Evolutionary conservation across 2,329 filamentous ascomycete genomes (phyloP), one percentile per base, ranked within the genome.

Genomic region (Cordyceps javanica): DNA sequence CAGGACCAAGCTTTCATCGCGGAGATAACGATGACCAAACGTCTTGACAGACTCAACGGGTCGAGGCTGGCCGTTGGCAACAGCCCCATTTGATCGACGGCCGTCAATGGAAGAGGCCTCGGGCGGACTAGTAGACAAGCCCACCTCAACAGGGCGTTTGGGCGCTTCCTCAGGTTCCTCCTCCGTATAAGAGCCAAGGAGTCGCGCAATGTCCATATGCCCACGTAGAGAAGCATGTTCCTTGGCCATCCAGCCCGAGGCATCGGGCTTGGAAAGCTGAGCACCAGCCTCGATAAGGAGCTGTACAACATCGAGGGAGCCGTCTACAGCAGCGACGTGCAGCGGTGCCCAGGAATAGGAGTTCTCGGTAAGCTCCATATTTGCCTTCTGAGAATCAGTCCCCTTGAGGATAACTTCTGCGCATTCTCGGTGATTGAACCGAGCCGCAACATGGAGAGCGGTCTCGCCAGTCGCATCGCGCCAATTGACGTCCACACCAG

Each of bases 271-370:
- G 58, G 87, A 85, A 3, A 91, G 74, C 59, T 95, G 84, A 0
- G 91, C 90, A 1, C 90, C 90, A 23, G 88, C 87, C 50, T 87
- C 82, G 41, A 96, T 82, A 5, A 99, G 78, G 25, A 94, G 77
- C 66, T 91, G 81, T 0, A 89, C 89, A 41, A 96, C 83, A 0
- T 80, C 73, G 11, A 91, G 72, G 62, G 91, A 88, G 0, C 93
- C 93, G 67, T 99, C 92, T 2, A 97, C 93, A 55, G 89, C 90
- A 10, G 93, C 90, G 62, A 96, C 88, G 67, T 96, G 94, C 13
- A 99, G 77, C n/a, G 94, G 90, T 1, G 94, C 97, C 93, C 94
- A 99, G 3, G 88, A 85, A 68, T 95, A 97, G 0, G 88, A 88
- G 55, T 88, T 89, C 68, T 99, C 94, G 0, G 82, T 75, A 36